Evolutionary conservation across 306 rosid species (phyloP), one percentile per base, ranked within the genome.

Genomic region (Prunus mira): DNA sequence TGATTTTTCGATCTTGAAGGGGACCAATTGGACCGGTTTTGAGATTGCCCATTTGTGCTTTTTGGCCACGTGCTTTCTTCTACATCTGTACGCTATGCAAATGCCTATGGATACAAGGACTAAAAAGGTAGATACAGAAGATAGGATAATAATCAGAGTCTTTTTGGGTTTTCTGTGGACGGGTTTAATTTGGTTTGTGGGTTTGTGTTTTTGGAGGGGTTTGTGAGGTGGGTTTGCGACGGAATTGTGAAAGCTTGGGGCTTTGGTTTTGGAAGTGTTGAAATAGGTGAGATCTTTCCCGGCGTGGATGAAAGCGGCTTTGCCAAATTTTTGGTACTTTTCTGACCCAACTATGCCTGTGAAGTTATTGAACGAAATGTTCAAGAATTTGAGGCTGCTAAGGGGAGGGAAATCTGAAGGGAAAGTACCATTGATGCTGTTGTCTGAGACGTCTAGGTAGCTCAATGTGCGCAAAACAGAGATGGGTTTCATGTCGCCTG

Each of bases 31-130:
- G 55, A 83, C 81, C 18, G 99, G 97, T 61, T 82, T 90, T 4
- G 99, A 95, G n/a, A 95, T 95, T 38, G 97, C 96, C 99, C 99
- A 92, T 63, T 89, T 92, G 86, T 70, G 91, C 79, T 74, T 90
- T 28, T 64, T 87, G 10, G 83, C 85, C 47, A 56, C 3, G 74
- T 41, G 73, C 61, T 76, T 87, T 79, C 80, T 86, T 78, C 91
- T 83, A 82, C 75, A 86, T 15, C 67, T 3, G 43, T 82, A 83
- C 2, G 65, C 76, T 17, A 60, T 24, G 25, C 78, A 78, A 3
- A 74, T 57, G 17, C 78, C 81, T 80, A 76, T 3, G 0, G 51
- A 71, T 46, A 82, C 76, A 58, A 86, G 15, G 47, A 65, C 12
- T 9, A 85, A 78, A 25, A 80, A 3, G 7, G 81, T 78, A 9